Conservation (phyloP, 352 stramenopile genomes). For the Phytophthora kernoviae region DNA sequence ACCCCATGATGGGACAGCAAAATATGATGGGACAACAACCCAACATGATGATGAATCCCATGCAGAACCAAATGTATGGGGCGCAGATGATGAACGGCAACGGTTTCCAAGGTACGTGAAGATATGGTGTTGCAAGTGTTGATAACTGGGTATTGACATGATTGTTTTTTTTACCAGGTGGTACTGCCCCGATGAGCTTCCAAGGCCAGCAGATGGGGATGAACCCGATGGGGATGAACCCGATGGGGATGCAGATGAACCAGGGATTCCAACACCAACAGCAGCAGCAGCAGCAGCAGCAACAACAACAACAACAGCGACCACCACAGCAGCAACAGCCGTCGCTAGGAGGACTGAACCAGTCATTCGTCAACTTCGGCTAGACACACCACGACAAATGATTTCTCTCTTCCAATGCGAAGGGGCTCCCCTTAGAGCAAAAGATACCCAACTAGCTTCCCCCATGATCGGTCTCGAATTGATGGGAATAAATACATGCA, state of each 20-base stretch:
- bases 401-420: conserved; percentile 29
- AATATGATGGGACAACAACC: conserved; percentile 45
- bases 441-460: conserved; percentile 7
- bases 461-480: conserved; percentile 21
- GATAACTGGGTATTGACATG: not conserved
- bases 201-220: conserved; percentile 57
- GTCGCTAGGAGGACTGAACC: conserved; percentile 59
- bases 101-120: conserved; percentile 56
- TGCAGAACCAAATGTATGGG: conserved; percentile 62
- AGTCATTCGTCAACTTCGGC: conserved; percentile 82
- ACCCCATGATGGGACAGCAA: conserved; percentile 42
- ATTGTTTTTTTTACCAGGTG: conserved; percentile 26
- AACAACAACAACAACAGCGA: conserved; percentile 36
- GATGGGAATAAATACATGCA: conserved; percentile 30
- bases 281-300: conserved; percentile 35
- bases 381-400: conserved; percentile 33
- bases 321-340: conserved; percentile 46
- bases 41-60: conserved; percentile 50
- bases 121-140: not conserved
- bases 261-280: conserved; percentile 56
- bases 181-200: conserved; percentile 59
- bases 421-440: conserved; percentile 32
- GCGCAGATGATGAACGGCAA: conserved; percentile 58
- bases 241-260: conserved; percentile 65
- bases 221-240: conserved; percentile 56